Conservation (phyloP, 2,329 filamentous ascomycete species). For the Claviceps capensis region DNA sequence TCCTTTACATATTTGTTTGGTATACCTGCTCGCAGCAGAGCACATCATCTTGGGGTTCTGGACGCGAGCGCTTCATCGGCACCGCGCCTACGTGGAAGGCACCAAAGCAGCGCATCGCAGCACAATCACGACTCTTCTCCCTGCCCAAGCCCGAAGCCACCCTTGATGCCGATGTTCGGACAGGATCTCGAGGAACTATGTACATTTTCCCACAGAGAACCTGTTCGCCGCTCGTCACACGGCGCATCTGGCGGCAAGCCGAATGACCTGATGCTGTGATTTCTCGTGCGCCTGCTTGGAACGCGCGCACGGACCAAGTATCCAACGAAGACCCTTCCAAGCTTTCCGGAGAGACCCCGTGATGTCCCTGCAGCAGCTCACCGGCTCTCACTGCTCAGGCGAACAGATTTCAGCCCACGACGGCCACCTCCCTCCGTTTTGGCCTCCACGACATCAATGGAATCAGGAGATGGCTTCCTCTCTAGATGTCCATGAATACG, state of each 20-base stretch:
- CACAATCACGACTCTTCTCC: neutral
- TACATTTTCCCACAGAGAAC: too few species aligned
- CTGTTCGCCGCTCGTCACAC: too few species aligned
- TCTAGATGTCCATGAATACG: neutral
- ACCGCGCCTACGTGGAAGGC: neutral
- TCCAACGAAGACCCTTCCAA: neutral
- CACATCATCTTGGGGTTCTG: too few species aligned
- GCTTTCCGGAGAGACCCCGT: too few species aligned
- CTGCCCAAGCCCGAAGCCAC: too few species aligned
- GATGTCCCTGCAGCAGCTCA: too few species aligned
- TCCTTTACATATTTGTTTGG: too few species aligned
- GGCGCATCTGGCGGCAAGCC: too few species aligned
- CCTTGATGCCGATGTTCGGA: too few species aligned
- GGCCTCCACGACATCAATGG: neutral
- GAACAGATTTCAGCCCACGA: neutral
- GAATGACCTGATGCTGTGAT: neutral
- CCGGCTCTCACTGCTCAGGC: too few species aligned
- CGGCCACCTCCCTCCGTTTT: neutral
- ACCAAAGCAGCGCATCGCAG: neutral
- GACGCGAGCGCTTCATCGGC: neutral
- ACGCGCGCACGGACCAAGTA: neutral
- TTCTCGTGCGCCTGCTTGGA: neutral
- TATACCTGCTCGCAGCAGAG: too few species aligned
- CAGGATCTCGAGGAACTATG: too few species aligned
- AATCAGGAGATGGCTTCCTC: neutral